phyloP scores from a whole-genome alignment of 2,329 filamentous ascomycete species.

The Paracoccidioides lutzii region DNA sequence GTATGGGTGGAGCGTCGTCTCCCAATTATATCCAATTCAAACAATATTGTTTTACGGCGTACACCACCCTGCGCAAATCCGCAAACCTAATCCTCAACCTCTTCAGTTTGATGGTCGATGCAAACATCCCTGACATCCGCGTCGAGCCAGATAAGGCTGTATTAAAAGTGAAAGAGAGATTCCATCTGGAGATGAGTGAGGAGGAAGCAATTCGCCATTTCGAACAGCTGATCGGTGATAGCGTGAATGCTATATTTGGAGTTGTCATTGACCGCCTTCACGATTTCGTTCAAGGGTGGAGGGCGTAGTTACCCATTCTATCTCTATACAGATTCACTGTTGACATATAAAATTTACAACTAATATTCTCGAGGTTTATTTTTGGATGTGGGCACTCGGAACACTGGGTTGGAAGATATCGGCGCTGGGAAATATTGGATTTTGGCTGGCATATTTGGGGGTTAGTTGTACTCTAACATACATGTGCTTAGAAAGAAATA shows the following conservation, averaged over 20 bases:
- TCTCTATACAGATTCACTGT: neutral
- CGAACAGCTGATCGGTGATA: slow-evolving; percentile 81
- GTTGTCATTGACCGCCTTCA: slow-evolving; percentile 92
- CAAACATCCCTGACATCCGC: slow-evolving; percentile 90
- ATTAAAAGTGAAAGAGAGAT: slow-evolving; percentile 85
- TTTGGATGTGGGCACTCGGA: neutral
- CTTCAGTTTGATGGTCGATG: slow-evolving; percentile 94
- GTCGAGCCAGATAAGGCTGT: slow-evolving; percentile 89
- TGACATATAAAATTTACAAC: neutral
- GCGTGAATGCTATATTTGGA: slow-evolving; percentile 75
- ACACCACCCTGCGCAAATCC: slow-evolving; percentile 77
- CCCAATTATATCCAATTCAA: slow-evolving; percentile 81
- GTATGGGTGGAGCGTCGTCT: slow-evolving; percentile 77
- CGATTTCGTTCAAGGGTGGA: slow-evolving; percentile 82
- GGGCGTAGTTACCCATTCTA: slow-evolving; percentile 33
- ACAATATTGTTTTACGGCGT: slow-evolving; percentile 91
- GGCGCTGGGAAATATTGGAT: neutral
- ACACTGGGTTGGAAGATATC: neutral
- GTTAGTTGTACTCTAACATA: neutral
- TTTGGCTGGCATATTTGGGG: neutral
- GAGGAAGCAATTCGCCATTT: slow-evolving; percentile 84
- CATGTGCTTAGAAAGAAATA: neutral
- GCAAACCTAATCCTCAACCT: slow-evolving; percentile 86
- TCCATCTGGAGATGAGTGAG: slow-evolving; percentile 81
- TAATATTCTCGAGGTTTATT: neutral